Evolutionary conservation across 78 protist genomes (phyloP).

Genomic region (Anaeramoeba flamelloides): DNA sequence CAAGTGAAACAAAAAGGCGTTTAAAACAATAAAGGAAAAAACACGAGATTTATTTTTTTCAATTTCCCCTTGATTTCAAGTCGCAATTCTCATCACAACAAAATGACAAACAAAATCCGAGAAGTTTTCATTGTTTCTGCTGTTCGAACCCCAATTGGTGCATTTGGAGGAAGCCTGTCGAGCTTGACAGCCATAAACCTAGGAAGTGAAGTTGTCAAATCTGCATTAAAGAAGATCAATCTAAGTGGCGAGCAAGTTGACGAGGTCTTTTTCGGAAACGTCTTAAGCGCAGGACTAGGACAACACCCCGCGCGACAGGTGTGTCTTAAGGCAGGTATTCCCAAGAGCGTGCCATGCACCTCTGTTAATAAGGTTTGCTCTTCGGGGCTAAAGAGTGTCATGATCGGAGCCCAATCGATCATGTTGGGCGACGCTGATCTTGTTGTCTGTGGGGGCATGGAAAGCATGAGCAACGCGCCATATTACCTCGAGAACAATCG

Average conservation of each 20-base stretch:
- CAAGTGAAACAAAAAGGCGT: too few relatives aligned
- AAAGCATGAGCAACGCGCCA: slow-evolving; percentile 82
- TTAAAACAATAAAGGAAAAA: too few relatives aligned
- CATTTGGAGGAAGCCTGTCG: slow-evolving; percentile 43
- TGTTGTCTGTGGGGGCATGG: slow-evolving; percentile 87
- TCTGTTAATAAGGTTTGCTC: slow-evolving; percentile 85
- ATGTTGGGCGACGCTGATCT: slow-evolving; percentile 37
- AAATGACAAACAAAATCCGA: too few relatives aligned
- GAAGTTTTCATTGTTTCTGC: slow-evolving; percentile 43
- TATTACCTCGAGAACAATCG: slow-evolving; percentile 16
- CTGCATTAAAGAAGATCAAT: slow-evolving; percentile 38
- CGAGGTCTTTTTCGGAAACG: slow-evolving; percentile 76
- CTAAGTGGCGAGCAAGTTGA: slow-evolving; percentile 14
- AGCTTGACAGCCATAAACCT: slow-evolving; percentile 39
- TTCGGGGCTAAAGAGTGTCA: slow-evolving; percentile 84
- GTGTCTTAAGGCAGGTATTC: slow-evolving; percentile 22
- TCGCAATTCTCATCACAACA: too few relatives aligned
- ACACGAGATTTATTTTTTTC: too few relatives aligned
- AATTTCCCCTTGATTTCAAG: too few relatives aligned
- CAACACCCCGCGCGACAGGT: slow-evolving; percentile 50
- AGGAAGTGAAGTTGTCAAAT: slow-evolving; percentile 53
- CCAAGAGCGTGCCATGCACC: slow-evolving; percentile 19
- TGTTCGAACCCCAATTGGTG: slow-evolving; percentile 72
- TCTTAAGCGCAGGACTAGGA: slow-evolving; percentile 37
- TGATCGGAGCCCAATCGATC: slow-evolving; percentile 62